Evolutionary conservation across 2,329 filamentous ascomycete species (phyloP).

Genomic region (Fusarium longipes): DNA sequence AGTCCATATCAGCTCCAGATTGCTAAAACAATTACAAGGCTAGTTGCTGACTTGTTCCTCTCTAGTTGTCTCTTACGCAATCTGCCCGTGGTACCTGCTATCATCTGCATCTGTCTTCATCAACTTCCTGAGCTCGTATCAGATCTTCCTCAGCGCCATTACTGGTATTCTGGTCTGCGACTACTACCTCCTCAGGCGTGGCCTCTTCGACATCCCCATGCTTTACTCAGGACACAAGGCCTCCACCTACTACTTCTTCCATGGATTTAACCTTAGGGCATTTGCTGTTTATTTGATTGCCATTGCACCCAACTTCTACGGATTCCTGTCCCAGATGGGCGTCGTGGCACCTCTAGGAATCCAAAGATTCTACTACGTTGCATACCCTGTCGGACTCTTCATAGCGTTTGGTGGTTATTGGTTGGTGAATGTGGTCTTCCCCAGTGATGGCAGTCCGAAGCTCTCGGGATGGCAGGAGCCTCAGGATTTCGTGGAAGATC

Average conservation of each 20-base stretch:
- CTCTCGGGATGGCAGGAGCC: neutral
- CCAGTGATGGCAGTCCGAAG: rapidly evolving
- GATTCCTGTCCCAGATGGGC: conserved; percentile 15
- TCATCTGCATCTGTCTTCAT: conserved; percentile 15
- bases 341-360: neutral
- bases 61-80: conserved; percentile 6
- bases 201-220: conserved; percentile 6
- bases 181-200: conserved; percentile 6
- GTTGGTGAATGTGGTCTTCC: neutral
- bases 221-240: neutral
- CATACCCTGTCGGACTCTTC: neutral
- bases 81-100: conserved; percentile 7
- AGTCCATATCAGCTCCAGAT: rapidly evolving
- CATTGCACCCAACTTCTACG: conserved; percentile 15
- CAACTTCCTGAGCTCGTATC: conserved; percentile 22
- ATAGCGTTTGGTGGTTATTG: conserved; percentile 11
- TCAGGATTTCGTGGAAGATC: neutral
- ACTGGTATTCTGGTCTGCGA: conserved; percentile 16
- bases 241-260: conserved; percentile 6
- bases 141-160: conserved; percentile 19
- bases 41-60: rapidly evolving
- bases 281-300: conserved; percentile 10
- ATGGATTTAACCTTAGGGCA: neutral
- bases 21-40: too few species aligned
- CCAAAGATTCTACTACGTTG: conserved; percentile 8